Evolutionary conservation across 305 asterid genomes (phyloP).

Genomic region (Solanum hybrid): DNA sequence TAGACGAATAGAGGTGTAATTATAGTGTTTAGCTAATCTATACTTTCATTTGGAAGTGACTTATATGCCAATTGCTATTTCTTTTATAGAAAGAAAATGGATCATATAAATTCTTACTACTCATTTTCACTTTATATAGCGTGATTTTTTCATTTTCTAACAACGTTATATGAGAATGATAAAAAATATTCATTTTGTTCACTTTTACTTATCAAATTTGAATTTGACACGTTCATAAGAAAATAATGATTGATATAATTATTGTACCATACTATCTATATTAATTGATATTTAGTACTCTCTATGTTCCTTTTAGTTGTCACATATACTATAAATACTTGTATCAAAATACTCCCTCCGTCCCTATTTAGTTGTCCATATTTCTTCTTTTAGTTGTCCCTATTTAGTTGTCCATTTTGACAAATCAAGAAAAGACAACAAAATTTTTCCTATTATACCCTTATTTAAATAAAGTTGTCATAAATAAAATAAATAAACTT

Average conservation of each 20-base stretch:
- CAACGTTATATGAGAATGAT: neutral
- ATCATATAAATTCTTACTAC: neutral
- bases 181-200: accelerated
- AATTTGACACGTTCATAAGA: neutral
- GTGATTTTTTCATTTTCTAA: neutral
- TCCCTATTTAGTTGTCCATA: no score
- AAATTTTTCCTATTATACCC: no score
- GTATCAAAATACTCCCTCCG: neutral
- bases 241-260: neutral
- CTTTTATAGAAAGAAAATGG: neutral
- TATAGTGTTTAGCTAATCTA: neutral
- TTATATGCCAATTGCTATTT: neutral
- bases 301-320: neutral
- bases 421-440: no score
- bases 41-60: neutral
- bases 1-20: neutral
- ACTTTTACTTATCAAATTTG: no score
- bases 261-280: no score
- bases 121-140: neutral
- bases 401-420: no score
- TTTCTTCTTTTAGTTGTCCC: no score
- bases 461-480: no score
- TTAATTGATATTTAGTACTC: neutral
- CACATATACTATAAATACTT: no score
- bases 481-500: no score